These are phyloP conservation scores for Solanum chiquidenum DNA, from an alignment of 257 asterid genomes.

Conservation along the genomic window DNA sequence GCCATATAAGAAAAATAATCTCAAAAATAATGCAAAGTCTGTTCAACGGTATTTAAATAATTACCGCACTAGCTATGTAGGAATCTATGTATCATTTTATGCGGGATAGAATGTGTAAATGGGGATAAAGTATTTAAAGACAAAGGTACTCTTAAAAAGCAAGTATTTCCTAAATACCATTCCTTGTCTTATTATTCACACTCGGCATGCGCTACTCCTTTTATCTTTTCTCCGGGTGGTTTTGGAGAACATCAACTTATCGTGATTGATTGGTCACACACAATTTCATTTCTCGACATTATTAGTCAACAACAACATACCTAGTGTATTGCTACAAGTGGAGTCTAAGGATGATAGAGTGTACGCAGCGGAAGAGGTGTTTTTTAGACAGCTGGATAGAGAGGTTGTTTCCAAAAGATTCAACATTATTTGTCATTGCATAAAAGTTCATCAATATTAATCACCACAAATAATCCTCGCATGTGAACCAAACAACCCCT, in stretches of 20 bases:
- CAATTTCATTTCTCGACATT: background rate
- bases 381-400: background rate
- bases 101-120: background rate
- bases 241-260: background rate
- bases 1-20: background rate
- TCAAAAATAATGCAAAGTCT: background rate
- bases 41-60: background rate
- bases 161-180: background rate
- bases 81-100: background rate
- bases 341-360: background rate
- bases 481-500: background rate
- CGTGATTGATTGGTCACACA: background rate
- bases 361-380: background rate
- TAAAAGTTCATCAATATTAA: background rate
- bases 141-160: background rate
- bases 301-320: background rate
- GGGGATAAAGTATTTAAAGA: background rate
- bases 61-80: background rate
- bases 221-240: background rate
- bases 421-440: background rate
- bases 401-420: background rate
- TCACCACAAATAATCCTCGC: background rate
- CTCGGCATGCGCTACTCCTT: background rate
- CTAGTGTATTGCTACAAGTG: background rate
- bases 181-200: background rate